Conservation (phyloP, 2,329 filamentous ascomycete species). For the Beauveria sp. region DNA sequence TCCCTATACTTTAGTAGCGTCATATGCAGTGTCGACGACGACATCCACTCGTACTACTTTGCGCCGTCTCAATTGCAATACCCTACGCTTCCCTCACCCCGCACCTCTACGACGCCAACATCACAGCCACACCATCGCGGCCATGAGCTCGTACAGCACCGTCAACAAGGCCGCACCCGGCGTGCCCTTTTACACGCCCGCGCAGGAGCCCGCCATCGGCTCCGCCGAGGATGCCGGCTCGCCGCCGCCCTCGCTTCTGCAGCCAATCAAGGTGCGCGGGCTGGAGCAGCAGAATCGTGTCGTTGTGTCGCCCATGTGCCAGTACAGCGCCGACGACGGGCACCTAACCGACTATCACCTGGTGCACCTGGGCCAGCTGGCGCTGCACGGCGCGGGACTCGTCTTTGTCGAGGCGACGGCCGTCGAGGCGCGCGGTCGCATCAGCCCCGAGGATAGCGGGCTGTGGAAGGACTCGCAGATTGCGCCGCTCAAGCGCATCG, state of each 20-base stretch:
- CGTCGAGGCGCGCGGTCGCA: constrained; percentile 69
- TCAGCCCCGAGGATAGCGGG: constrained; percentile 71
- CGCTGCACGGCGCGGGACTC: constrained; percentile 66
- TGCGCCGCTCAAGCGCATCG: constrained; percentile 58
- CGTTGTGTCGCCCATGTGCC: constrained; percentile 55
- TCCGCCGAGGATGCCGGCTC: constrained; percentile 29
- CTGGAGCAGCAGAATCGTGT: constrained; percentile 49
- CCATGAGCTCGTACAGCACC: constrained; percentile 9
- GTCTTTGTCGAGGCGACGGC: constrained; percentile 72
- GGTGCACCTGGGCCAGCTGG: constrained; percentile 72
- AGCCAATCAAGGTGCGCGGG: constrained; percentile 46
- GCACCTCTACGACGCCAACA: not conserved
- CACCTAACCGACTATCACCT: constrained; percentile 76
- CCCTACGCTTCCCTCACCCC: not conserved
- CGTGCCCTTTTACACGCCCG: constrained; percentile 47
- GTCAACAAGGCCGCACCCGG: constrained; percentile 34
- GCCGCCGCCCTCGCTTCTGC: constrained; percentile 45
- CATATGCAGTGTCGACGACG: not conserved
- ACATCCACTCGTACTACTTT: not conserved
- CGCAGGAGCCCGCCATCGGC: constrained; percentile 42
- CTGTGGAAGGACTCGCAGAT: constrained; percentile 83
- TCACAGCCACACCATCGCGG: not conserved
- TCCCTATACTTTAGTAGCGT: not conserved
- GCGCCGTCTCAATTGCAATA: not conserved
- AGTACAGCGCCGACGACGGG: constrained; percentile 50